Evolutionary conservation across 2,329 filamentous ascomycete genomes (phyloP), one percentile per base, ranked within the genome.

Genomic region (Akanthomyces muscarius): DNA sequence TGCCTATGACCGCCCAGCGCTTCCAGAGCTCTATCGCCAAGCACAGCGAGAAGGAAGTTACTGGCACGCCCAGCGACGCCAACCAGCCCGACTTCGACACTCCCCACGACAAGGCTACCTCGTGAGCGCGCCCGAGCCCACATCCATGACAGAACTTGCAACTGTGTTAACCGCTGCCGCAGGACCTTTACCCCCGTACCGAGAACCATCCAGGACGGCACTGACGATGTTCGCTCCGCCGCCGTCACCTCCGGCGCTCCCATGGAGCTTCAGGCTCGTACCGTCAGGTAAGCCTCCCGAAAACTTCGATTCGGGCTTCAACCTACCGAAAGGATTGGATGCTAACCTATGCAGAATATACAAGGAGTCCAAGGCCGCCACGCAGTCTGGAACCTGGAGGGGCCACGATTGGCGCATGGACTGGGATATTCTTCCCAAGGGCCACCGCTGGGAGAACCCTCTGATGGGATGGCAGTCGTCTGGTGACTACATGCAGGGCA

Each of bases 391-490:
- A 67, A 85, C 87, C 70, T 97, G 91, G 90, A 88, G 91, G 73
- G 81, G 85, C 62, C 86, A 90, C 74, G 86, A 89, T 72, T 99
- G 95, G 95, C 89, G 93, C 57, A 96, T 99, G 92, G 95, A 99
- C 76, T 99, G 95, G 95, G 95, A 99, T 75, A 87, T 96, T 55
- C 83, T 98, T 38, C 79, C 83, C 70, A 97, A 96, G 81, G 95
- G 95, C 65, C 91, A 97, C 78, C 86, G 95, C 70, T 99, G 95
- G 96, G 95, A 99, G 82, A 99, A 99, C 79, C 91, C 90, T 53
- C 79, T 99, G 75, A 99, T 99, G 86, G 95, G 95, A 65, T 99
- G 96, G 96, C 93, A 97, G 75, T 98, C 94, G 28, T 96, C 92
- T 21, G 94, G 85, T 62, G 95, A 99, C 77, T 87, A 86, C 74